Evolutionary conservation across 164 flowering plant species (phyloP), one percentile per base, ranked within the genome.

Genomic region (Liriodendron chinense): DNA sequence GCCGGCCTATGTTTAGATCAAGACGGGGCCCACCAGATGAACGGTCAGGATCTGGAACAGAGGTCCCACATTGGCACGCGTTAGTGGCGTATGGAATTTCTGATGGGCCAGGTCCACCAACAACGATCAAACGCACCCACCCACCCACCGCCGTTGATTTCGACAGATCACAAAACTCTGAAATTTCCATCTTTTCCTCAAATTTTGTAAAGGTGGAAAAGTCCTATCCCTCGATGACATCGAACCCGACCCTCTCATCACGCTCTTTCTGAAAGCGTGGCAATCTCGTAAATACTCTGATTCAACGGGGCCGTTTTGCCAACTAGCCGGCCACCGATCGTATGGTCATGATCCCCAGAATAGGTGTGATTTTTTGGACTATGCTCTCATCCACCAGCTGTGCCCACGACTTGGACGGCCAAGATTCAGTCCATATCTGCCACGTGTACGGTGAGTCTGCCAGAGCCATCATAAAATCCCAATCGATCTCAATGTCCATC

Each of bases 401-500:
- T 5, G 59, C 47, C 69, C 69, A 25, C 18, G 34, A 66, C 43
- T 26, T 26, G 21, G 69, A 66, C 43, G 69, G 69, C 26, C 47
- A 12, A 26, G 43, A 66, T 66, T 26, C 2, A 13, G n/a, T 26
- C 20, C 20, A 14, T 66, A 25, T 24, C 47, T 28, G 69, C 69
- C 69, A 66, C 69, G 69, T 66, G 69, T 66, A 66, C 69, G 69
- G 69, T 26, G 47, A 16, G 26, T 18, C 69, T 66, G 69, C 69
- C 69, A 28, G 69, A 13, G 47, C 69, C 69, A 66, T 66, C 69
- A 28, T 66, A 66, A 66, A 66, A 23, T 26, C 69, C 69, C 25
- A 26, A 28, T 66, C 69, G 69, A 66, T 66, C 69, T 66, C 69
- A 34, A 66, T 66, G 69, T 66, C 34, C 34, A 66, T 28, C 26